phyloP scores from a whole-genome alignment of 768 basidiomycete genomes.

The Amanita subjunquillea region DNA sequence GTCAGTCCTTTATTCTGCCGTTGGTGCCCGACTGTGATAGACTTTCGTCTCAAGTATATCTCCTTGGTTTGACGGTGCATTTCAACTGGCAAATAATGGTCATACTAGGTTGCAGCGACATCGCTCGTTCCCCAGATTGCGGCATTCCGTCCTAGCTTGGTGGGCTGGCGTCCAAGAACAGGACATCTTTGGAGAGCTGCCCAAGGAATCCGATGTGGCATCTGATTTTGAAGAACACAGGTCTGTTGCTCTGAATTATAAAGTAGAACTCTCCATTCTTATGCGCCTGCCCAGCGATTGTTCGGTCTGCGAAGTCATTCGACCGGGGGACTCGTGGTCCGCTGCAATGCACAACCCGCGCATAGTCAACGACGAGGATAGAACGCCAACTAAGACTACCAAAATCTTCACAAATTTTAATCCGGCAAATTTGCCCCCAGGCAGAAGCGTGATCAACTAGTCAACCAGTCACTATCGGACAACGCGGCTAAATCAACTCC shows the following conservation, averaged over 20 bases:
- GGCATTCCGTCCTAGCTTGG: constrained; percentile 4
- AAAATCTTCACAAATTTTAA: constrained; percentile 1
- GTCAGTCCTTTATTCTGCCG: neutral
- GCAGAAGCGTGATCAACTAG: neutral
- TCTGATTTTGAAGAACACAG: constrained; percentile 4
- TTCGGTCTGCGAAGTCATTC: constrained; percentile 3
- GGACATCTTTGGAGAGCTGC: neutral
- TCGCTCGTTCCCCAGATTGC: constrained; percentile 4
- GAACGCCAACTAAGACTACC: neutral
- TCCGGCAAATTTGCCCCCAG: neutral
- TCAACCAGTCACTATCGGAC: neutral
- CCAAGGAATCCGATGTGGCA: neutral
- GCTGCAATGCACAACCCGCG: neutral
- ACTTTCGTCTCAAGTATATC: neutral
- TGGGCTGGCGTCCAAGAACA: constrained; percentile 6
- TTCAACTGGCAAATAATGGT: neutral
- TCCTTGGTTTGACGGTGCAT: neutral
- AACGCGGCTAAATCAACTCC: neutral
- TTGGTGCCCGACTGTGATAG: neutral
- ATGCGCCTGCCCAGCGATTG: neutral
- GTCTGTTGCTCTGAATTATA: neutral
- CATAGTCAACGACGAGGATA: neutral
- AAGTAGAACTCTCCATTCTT: neutral
- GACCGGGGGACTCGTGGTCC: constrained; percentile 4
- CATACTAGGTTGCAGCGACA: neutral